Base-by-base conservation (phyloP, 2,329 filamentous ascomycete species). In the Emericellopsis atlantica region DNA sequence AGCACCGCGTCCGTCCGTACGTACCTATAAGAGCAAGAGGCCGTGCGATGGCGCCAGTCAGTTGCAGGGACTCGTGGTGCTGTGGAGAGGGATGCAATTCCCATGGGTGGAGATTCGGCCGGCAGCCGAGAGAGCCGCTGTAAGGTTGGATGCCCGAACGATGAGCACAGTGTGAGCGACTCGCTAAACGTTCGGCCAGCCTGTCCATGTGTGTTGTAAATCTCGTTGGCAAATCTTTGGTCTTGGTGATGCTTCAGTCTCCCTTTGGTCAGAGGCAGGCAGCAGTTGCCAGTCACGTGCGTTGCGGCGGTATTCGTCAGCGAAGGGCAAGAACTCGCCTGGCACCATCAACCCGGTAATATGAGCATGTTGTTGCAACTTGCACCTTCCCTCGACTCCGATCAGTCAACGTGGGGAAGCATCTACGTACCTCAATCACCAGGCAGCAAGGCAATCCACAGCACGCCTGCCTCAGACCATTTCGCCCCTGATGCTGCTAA, bases 71-170 rank as follows among this genome's bases (percentile, higher is more conserved):
- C 18, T 29, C 18, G 14, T 38, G 22, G 16, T 16, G 16, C 9
- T 11, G 14, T 7, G 12, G 36, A 10, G 16, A n/a, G 36, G 41
- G 29, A 32, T 39, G 37, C 22, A 36, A 40, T 31, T 31, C 37
- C 24, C 6, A 15, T 34, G 24, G 37, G 39, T 44, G 42, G 39
- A 41, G 42, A 41, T 39, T 44, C 42, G 42, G 42, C 39, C 42
- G 39, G 39, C 33, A 44, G 42, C 42, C 42, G 42, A 44, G 36
- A 23, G 39, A 41, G 39, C 39, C 41, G 41, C 40, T 29, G 39
- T 32, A 10, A 18, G 35, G 15, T 34, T 10, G 32, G 4, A 7
- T 14, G 8, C n/a, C 18, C 8, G 9, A 15, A 6, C n/a, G 32
- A 35, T 9, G n/a, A 16, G 32, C 32, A 35, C 18, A 35, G 32